phyloP scores from a whole-genome alignment of 805 yeast species.

The Metschnikowia hibisci region DNA sequence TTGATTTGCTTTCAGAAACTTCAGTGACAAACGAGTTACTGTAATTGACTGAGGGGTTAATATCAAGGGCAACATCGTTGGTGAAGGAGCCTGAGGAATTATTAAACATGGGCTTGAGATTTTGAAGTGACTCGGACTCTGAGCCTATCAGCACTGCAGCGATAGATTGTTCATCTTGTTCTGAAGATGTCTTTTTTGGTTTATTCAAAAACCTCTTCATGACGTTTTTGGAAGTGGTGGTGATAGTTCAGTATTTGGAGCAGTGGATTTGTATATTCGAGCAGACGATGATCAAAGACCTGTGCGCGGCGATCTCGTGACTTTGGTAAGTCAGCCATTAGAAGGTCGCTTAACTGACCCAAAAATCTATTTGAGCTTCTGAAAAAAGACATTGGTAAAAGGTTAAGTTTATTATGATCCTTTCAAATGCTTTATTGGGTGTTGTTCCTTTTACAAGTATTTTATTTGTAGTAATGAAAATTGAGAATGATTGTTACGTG shows the following conservation, averaged over 20 bases:
- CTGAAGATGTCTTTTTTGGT: slow-evolving; percentile 7
- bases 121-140: slow-evolving; percentile 27
- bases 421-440: background rate
- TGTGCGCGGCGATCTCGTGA: background rate
- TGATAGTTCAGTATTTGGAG: background rate
- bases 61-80: slow-evolving; percentile 31
- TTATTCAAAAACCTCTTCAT: slow-evolving; percentile 16
- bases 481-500: background rate
- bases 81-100: slow-evolving; percentile 16
- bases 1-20: slow-evolving; percentile 23
- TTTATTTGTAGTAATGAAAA: background rate
- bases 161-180: slow-evolving; percentile 1
- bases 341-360: background rate
- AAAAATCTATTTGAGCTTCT: background rate
- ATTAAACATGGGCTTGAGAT: slow-evolving; percentile 32
- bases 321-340: background rate
- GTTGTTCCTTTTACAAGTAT: background rate
- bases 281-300: too few relatives aligned
- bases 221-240: background rate
- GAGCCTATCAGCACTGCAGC: slow-evolving; percentile 8
- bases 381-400: too few relatives aligned
- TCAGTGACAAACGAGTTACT: slow-evolving; percentile 23
- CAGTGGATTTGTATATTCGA: background rate
- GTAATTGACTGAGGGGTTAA: slow-evolving; percentile 32
- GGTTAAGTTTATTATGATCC: too few relatives aligned